Conservation (phyloP, 31 red algal genomes). For the Bonnemaisonia californica region DNA sequence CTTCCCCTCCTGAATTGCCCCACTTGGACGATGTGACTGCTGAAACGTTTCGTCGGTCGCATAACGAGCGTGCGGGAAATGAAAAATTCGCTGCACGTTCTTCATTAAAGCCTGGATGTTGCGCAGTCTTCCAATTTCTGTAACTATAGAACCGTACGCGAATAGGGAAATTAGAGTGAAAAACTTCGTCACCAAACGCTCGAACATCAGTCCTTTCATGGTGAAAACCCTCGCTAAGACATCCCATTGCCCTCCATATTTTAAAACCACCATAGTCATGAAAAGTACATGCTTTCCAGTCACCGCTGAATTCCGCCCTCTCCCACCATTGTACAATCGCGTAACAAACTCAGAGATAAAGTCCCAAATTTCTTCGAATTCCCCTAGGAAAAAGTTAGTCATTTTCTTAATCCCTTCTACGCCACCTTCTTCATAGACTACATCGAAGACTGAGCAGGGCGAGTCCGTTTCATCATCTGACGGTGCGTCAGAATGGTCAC, state of each 20-base stretch:
- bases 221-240: conserved; percentile 15
- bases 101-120: background rate
- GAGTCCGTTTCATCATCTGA: conserved; percentile 26
- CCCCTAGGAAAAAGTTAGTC: conserved; percentile 22
- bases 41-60: background rate
- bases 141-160: background rate
- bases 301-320: conserved; percentile 5
- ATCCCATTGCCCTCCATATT: conserved; percentile 23
- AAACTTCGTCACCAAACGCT: background rate
- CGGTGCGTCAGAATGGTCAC: too few relatives aligned
- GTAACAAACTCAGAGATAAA: background rate
- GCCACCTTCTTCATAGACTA: conserved; percentile 17
- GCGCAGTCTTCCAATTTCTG: background rate
- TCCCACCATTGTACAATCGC: background rate
- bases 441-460: conserved; percentile 23
- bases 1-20: background rate
- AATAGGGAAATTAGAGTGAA: background rate
- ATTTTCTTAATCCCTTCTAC: background rate
- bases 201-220: conserved; percentile 16
- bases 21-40: background rate
- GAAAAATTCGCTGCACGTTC: background rate
- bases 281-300: conserved; percentile 23
- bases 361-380: conserved; percentile 8
- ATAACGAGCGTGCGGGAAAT: background rate
- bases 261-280: conserved; percentile 15